Evolutionary conservation across 176 grass and related monocot genomes (phyloP), one percentile per base, ranked within the genome.

Genomic region (Avena atlantica): DNA sequence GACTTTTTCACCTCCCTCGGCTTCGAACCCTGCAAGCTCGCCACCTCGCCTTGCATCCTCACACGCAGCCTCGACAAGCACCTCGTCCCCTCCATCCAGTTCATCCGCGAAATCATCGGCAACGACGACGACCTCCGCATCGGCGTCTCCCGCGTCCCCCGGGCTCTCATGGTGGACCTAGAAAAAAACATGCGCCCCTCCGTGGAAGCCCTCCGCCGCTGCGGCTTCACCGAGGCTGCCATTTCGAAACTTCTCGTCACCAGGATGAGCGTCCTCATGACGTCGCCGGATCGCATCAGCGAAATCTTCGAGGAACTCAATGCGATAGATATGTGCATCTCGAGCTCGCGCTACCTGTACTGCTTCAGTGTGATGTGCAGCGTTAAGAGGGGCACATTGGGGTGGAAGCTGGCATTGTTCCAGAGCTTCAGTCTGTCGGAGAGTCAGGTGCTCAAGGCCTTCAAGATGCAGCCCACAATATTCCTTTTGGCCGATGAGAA

Each of bases 391-490:
- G 76, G 74, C 60, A 87, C 61, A 1, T 92, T 70, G 84, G 42
- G 45, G 76, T 78, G 84, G 62, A 91, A 85, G 49, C 31, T 91
- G 73, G 83, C 74, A 1, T 25, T 92, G 17, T 94, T 67, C 77
- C 75, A 12, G 68, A 92, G 80, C 68, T 56, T 93, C 2, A 89
- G 92, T 4, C 19, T 83, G 66, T 64, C 86, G 0, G 74, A 93
- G 66, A 20, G 16, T 4, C 37, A 76, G 56, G 76, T 93, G 20
- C 29, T 50, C 67, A 55, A 44, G 19, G 89, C 92, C 8, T 71
- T 89, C 76, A 85, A 63, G 78, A 89, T 2, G 14, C 82, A 89
- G 36, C 89, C 89, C 45, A 29, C 53, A 0, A 58, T 76, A 21
- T 16, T 89, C 4, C 25, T 27, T 12, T 4, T 44, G 0, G 51